These are phyloP conservation scores for Tilletia horrida DNA, from an alignment of 1,284 basidiomycete genomes.

Conservation along the genomic window DNA sequence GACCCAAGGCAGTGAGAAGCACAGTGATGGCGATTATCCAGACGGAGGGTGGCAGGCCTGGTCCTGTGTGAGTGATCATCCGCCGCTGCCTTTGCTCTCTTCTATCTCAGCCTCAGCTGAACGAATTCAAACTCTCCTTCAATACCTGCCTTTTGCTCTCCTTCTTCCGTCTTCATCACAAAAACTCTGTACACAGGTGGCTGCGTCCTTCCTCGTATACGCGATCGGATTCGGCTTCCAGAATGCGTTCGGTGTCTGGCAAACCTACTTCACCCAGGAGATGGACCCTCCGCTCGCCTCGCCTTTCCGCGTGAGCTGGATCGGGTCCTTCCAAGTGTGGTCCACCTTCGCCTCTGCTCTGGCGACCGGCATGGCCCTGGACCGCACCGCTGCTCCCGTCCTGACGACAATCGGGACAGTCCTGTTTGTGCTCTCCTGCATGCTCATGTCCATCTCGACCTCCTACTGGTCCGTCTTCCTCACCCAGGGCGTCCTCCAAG, in stretches of 20 bases:
- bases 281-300: constrained; percentile 21
- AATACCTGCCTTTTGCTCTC: neutral
- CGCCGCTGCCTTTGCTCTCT: neutral
- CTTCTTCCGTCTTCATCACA: too few species aligned
- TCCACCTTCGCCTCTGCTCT: constrained; percentile 20
- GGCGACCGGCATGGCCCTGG: constrained; percentile 14
- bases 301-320: constrained; percentile 20
- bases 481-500: constrained; percentile 24
- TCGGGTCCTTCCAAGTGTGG: constrained; percentile 20
- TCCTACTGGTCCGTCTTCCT: constrained; percentile 23
- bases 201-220: constrained; percentile 17
- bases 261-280: constrained; percentile 24
- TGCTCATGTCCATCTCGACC: constrained; percentile 21
- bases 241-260: constrained; percentile 22
- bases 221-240: constrained; percentile 19
- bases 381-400: constrained; percentile 15
- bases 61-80: constrained; percentile 16
- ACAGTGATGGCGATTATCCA: constrained; percentile 8
- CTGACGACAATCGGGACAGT: constrained; percentile 16
- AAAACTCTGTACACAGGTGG: neutral
- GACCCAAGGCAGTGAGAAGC: neutral
- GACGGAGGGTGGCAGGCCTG: constrained; percentile 21
- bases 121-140: too few species aligned
- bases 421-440: constrained; percentile 21
- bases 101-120: too few species aligned